phyloP scores from a whole-genome alignment of 2,329 filamentous ascomycete genomes.

The Falciphora oryzae region DNA sequence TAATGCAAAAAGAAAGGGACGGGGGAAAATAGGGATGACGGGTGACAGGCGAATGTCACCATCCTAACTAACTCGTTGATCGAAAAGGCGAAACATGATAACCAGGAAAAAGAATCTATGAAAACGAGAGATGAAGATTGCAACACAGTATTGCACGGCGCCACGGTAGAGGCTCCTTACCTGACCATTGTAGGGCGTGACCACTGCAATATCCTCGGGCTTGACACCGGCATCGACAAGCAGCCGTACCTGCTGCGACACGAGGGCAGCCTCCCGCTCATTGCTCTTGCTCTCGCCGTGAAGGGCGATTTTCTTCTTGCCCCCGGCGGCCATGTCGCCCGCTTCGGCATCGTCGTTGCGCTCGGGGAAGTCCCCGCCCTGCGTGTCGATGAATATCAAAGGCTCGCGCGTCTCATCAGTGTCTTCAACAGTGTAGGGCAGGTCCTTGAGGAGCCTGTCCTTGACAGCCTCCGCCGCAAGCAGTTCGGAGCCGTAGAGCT shows the following conservation, averaged over 20 bases:
- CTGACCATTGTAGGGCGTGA: conserved; percentile 96
- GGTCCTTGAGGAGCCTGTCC: conserved; percentile 64
- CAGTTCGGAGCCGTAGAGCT: conserved; percentile 78
- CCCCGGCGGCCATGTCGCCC: not conserved
- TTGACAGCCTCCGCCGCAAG: conserved; percentile 77
- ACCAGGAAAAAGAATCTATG: conserved; percentile 8
- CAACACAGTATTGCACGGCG: not conserved
- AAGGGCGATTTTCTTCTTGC: conserved; percentile 37
- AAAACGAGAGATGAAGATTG: conserved; percentile 9
- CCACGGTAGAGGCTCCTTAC: conserved; percentile 32
- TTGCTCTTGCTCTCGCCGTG: conserved; percentile 75
- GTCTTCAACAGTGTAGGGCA: conserved; percentile 67
- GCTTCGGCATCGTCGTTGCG: conserved; percentile 56
- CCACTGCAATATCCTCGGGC: conserved; percentile 80
- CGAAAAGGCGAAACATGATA: conserved; percentile 1
- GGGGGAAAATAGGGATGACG: not conserved
- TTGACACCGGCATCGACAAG: conserved; percentile 75
- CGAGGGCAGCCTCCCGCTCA: conserved; percentile 79
- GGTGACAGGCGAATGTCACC: not conserved
- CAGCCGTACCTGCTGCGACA: conserved; percentile 67
- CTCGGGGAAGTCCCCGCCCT: conserved; percentile 88
- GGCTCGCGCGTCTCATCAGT: conserved; percentile 85
- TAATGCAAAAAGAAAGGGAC: not conserved
- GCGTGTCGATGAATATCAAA: conserved; percentile 91
- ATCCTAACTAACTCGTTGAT: not conserved